phyloP scores from a whole-genome alignment of 495 filamentous ascomycete genomes.

The Aspergillus ellipticus region DNA sequence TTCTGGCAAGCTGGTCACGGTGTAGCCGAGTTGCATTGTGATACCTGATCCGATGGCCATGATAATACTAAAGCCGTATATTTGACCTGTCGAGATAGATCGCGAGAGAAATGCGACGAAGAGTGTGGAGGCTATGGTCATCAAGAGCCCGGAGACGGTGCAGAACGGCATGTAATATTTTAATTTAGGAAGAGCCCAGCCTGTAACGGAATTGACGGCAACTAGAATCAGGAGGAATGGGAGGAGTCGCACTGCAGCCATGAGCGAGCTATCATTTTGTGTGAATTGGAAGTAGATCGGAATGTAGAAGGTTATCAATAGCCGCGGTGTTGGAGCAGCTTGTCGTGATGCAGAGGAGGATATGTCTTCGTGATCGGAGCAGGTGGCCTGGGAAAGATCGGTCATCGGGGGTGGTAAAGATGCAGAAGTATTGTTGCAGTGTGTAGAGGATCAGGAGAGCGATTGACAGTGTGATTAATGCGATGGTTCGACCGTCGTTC shows the following conservation, averaged over 20 bases:
- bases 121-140: background rate
- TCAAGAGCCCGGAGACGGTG: background rate
- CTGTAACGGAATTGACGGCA: no score
- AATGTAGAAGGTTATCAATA: conserved; percentile 15
- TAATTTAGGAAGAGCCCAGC: no score
- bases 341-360: conserved; percentile 13
- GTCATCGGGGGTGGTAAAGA: conserved; percentile 7
- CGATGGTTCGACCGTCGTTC: conserved; percentile 48
- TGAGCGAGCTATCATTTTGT: conserved; percentile 28
- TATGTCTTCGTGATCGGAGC: conserved; percentile 1
- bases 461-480: conserved; percentile 44
- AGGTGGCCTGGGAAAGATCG: conserved; percentile 11
- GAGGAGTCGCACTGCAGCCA: conserved; percentile 38
- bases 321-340: conserved; percentile 10
- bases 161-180: conserved; percentile 10
- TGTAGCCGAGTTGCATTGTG: conserved; percentile 13
- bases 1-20: conserved; percentile 8
- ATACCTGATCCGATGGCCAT: conserved; percentile 3
- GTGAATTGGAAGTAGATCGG: conserved; percentile 52
- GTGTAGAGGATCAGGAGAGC: conserved; percentile 36
- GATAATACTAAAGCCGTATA: background rate
- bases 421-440: conserved; percentile 13
- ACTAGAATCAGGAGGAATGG: conserved; percentile 28
- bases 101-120: background rate
- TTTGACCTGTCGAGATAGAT: background rate